Conservation (phyloP, 257 asterid species). For the Capsicum baccatum region DNA sequence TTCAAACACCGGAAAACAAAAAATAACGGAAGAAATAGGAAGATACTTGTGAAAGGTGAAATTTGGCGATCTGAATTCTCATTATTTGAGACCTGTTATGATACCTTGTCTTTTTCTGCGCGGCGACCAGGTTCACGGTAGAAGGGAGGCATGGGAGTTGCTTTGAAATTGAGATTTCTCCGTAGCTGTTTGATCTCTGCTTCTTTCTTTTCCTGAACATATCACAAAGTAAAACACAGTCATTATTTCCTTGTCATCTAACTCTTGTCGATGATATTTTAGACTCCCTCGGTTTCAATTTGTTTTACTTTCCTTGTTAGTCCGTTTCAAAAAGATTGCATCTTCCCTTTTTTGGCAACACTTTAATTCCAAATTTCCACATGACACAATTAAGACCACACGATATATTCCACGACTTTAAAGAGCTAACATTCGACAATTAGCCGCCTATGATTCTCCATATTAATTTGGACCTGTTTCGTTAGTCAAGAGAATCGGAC, state of each 20-base stretch:
- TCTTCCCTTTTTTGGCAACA: too few species aligned
- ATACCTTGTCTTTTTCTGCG: conserved; percentile 58
- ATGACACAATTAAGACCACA: too few species aligned
- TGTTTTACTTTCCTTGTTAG: too few species aligned
- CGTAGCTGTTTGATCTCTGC: conserved; percentile 64
- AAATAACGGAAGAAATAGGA: neutral
- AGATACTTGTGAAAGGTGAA: too few species aligned
- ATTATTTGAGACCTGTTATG: neutral
- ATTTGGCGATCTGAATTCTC: neutral
- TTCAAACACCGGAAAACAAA: neutral
- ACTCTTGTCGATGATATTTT: neutral
- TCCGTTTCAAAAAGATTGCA: too few species aligned
- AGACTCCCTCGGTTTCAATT: too few species aligned
- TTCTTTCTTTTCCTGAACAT: conserved; percentile 60
- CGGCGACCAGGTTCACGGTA: conserved; percentile 46
- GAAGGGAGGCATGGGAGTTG: conserved; percentile 77
- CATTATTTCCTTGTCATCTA: neutral
- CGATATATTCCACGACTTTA: neutral
- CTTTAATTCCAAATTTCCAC: too few species aligned
- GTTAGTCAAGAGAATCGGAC: neutral
- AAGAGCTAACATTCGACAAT: neutral
- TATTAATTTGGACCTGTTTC: neutral
- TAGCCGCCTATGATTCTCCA: neutral
- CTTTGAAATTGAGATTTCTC: conserved; percentile 71
- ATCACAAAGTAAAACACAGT: conserved; percentile 24